A percentile compares a stretch with the other conserved stretches of the same genome.
Conservation (phyloP, 345 rosid species). For the Boechera stricta region DNA sequence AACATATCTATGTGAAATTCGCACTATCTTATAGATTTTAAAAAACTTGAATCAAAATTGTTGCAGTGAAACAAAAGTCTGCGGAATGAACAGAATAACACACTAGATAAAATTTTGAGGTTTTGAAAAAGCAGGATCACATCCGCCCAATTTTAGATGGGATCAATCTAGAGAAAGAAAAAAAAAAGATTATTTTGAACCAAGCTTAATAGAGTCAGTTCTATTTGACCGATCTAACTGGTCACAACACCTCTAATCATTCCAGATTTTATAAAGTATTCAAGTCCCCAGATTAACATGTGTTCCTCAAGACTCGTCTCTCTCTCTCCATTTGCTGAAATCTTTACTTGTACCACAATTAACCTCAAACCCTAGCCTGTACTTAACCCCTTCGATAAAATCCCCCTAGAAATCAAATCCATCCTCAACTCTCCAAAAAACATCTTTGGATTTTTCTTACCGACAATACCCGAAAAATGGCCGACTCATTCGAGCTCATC, state of each 20-base stretch:
- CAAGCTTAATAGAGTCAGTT: background rate
- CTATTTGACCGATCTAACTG: background rate
- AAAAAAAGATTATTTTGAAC: background rate
- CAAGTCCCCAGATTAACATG: background rate
- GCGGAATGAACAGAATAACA: background rate
- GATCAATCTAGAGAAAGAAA: background rate
- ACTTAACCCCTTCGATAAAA: constrained; percentile 27
- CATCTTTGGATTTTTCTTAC: constrained; percentile 16
- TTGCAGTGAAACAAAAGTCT: background rate
- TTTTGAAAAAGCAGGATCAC: background rate
- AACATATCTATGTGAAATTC: background rate
- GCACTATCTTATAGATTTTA: background rate
- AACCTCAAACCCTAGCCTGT: constrained; percentile 38
- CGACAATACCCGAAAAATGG: constrained; percentile 46
- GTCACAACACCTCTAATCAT: background rate
- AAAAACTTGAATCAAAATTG: background rate
- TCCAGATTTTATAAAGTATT: background rate
- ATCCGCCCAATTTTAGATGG: background rate
- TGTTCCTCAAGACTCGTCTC: constrained; percentile 15
- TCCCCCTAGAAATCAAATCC: background rate
- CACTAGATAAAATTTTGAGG: background rate
- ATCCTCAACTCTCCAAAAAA: constrained; percentile 28
- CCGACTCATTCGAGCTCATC: constrained; percentile 48
- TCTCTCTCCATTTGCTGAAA: constrained; percentile 10
- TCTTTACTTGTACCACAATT: constrained; percentile 44